Base-by-base conservation (phyloP, 169 alveolate species). In the Cryptosporidium baileyi region DNA sequence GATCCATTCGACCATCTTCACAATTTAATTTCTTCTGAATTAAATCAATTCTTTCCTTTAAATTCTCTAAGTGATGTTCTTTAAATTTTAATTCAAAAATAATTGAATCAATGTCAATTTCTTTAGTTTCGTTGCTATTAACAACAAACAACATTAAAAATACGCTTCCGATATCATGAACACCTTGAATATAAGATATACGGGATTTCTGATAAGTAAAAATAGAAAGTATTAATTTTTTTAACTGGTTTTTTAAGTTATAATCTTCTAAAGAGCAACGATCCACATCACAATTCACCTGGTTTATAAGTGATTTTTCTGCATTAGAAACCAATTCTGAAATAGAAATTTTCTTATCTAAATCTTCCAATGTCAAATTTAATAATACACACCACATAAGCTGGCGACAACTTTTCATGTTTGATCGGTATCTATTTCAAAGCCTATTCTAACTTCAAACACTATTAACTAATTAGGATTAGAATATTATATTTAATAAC, bases 81-180 rank as follows among this genome's bases (percentile, higher is more conserved):
- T 65, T 65, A 26, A 13, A 26, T 26, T 47, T 15, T 45, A 47
- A 65, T 65, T 8, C 34, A 1, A 17, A 28, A 30, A 47, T 47
- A 28, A 30, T 19, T 19, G 15, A 19, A n/a, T 47, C 59, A 47
- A 47, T 6, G 9, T 47, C 59, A 11, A n/a, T 26, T 47, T 57
- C 63, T 57, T 5, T 57, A 22, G 24, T 57, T 17, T 49, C 24
- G 13, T 34, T 61, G 19, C 3, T 40, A 36, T 61, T 61, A 32
- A 61, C 2, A 6, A n/a, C n/a, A 34, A 65, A 65, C 13, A 65
- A 49, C 15, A 28, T 22, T 24, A 74, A 7, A 38, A 74, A 74
- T 19, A 74, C 85, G 15, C 59, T 54, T 22, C 74, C 85, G 24
- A 74, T 52, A 19, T 74, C 85, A 57, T 74, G 85, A 38, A 74